Base-by-base conservation (phyloP, 2,329 filamentous ascomycete species). In the Aspergillus thermomutatus region DNA sequence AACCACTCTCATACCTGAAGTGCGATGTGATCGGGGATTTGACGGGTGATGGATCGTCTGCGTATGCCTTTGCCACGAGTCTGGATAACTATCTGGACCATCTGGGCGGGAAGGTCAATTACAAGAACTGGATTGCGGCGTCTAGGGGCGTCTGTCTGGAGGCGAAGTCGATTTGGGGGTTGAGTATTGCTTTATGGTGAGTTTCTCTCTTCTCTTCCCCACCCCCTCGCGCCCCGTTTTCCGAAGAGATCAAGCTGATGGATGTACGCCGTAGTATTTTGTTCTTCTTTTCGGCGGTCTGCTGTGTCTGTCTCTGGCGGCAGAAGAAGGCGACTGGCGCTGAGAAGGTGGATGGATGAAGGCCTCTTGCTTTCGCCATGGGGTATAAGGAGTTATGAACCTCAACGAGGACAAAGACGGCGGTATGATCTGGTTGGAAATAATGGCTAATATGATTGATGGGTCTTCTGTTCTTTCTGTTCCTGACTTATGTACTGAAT, bases 91-190 rank as follows among this genome's bases (percentile, higher is more conserved):
- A 82, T 59, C 69, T 85, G 37, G 77, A 79, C 55, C 77, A 77
- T 49, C 72, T 79, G 50, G 80, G 79, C n/a, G 77, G 77, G 6
- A 78, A 71, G 43, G 69, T 86, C 54, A 75, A 78, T 21, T 77
- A 85, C 58, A 67, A 69, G 14, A 73, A 78, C 55, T 87, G 83
- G 82, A 83, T 84, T 47, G 83, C 83, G n/a, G 79, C 82, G 8
- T 85, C 79, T 11, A 82, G 80, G 69, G 69, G 82, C 19, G 89
- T 89, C 54, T 97, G 92, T 78, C 86, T 87, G 68, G 87, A 94
- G 79, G 86, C 92, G 72, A 95, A 96, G 81, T 85, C 89, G 17
- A 84, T 94, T 63, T 96, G 92, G 92, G 92, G 91, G 1, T 75
- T 96, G 58, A 84, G 86, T 72, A 92, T 96, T 73, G 87, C 87